Evolutionary conservation across 352 stramenopile genomes (phyloP), one percentile per base, ranked within the genome.

Genomic region (Globisporangium apiculatum): DNA sequence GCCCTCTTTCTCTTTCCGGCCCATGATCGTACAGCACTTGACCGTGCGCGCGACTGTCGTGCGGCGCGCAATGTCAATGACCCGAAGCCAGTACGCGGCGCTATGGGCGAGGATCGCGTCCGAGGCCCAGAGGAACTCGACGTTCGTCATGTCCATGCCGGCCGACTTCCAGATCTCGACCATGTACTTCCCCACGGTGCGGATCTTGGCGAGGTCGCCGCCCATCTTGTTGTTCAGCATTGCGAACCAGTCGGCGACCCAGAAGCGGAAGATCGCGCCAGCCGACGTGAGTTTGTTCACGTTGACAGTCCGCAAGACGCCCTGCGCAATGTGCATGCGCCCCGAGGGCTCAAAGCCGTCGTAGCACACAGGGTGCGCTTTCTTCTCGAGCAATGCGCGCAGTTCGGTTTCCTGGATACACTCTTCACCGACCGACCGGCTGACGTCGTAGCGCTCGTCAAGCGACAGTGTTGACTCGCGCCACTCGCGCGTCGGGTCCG

Each of bases 191-290:
- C 93, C 93, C 45, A 98, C 93, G 14, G 84, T 89, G 42, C 87
- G 87, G 69, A 99, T 99, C 78, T 99, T 99, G 48, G 95, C 83
- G 31, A 99, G 72, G 69, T 99, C 96, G 41, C 96, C 96, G 55
- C 94, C 96, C 95, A 99, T 99, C 77, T 99, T 99, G 75, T 98
- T 98, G 75, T 99, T 99, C 66, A 99, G 93, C 66, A 99, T 94
- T 14, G 97, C 97, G 72, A 99, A 99, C 97, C 97, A 99, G 72
- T 99, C 97, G n/a, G 97, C 97, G 36, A 99, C 96, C 97, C 97
- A 99, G 74, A 99, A 99, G 67, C 97, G 95, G 72, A 99, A 99
- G 8, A 97, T 95, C 31, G 93, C 92, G 36, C 96, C 97, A 5
- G 86, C 69, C 11, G 74, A 84, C 41, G 96, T 99, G n/a, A 94